Evolutionary conservation across 495 filamentous ascomycete genomes (phyloP).

Genomic region (Penicillium cinerascens): DNA sequence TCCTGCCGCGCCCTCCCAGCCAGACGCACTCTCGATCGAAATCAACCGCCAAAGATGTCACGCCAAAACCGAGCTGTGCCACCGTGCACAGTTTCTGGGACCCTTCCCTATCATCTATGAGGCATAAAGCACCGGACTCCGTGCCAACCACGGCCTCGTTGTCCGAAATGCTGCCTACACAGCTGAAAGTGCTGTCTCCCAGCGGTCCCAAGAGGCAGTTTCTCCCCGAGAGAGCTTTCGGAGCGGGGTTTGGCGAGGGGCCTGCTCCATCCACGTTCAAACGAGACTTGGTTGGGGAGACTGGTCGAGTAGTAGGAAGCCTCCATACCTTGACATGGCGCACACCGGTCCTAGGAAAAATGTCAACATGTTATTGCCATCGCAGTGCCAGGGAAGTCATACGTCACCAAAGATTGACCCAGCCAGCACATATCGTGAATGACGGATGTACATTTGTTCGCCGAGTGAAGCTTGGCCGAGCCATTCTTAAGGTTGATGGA

Average conservation of each 20-base stretch:
- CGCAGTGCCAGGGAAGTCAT: conserved; percentile 9
- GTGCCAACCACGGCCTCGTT: conserved; percentile 47
- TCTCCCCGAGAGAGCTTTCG: conserved; percentile 56
- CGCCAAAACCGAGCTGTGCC: conserved; percentile 34
- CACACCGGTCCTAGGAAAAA: conserved; percentile 61
- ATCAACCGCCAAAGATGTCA: conserved; percentile 55
- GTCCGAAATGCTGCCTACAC: conserved; percentile 69
- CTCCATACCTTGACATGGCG: conserved; percentile 94
- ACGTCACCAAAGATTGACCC: conserved; percentile 63
- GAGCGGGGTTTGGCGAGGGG: conserved; percentile 41
- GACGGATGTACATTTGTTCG: conserved; percentile 87
- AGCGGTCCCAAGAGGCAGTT: conserved; percentile 57
- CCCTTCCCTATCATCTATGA: conserved; percentile 71
- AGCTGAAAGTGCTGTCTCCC: conserved; percentile 78
- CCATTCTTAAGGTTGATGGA: conserved; percentile 78
- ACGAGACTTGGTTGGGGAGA: conserved; percentile 48
- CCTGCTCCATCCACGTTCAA: conserved; percentile 36
- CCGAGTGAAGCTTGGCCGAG: conserved; percentile 79
- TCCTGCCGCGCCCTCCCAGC: conserved; percentile 52
- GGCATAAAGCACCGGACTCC: conserved; percentile 46
- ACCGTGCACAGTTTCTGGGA: conserved; percentile 56
- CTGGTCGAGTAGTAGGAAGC: conserved; percentile 57
- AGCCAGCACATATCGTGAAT: conserved; percentile 87
- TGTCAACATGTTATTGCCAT: conserved; percentile 1
- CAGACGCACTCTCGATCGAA: conserved; percentile 46